Conservation (phyloP, 139 green algal genomes). For the Monoraphidium neglectum region DNA sequence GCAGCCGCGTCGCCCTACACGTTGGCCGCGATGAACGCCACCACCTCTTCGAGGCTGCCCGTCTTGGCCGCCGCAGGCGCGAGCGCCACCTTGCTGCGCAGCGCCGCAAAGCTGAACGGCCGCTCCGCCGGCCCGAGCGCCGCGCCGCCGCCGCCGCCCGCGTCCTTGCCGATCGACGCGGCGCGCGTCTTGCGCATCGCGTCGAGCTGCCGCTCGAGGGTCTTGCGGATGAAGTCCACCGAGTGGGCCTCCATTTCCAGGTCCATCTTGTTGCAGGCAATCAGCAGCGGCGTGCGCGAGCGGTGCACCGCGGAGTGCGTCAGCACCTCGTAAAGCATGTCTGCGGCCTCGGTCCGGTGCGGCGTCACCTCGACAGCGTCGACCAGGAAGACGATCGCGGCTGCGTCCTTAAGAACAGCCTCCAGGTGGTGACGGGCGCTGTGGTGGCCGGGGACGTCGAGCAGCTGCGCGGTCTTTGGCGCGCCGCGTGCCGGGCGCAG, state of each 20-base stretch:
- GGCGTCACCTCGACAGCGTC: slow-evolving; percentile 85
- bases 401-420: slow-evolving; percentile 47
- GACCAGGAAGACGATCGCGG: slow-evolving; percentile 82
- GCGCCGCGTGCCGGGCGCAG: background rate
- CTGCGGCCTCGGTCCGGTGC: slow-evolving; percentile 46
- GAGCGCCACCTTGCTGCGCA: slow-evolving; percentile 18
- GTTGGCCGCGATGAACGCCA: slow-evolving; percentile 20
- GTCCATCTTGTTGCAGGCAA: slow-evolving; percentile 95
- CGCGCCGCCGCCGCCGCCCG: slow-evolving; percentile 3
- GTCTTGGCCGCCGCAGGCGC: slow-evolving; percentile 14
- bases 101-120: slow-evolving; percentile 18
- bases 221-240: slow-evolving; percentile 86
- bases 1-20: background rate
- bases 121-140: slow-evolving; percentile 21
- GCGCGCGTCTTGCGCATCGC: slow-evolving; percentile 71
- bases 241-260: slow-evolving; percentile 81
- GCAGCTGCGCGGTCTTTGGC: slow-evolving; percentile 47
- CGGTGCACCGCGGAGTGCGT: slow-evolving; percentile 45
- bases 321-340: slow-evolving; percentile 59
- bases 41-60: slow-evolving; percentile 20
- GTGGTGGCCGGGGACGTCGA: slow-evolving; percentile 89
- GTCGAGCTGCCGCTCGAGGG: slow-evolving; percentile 89
- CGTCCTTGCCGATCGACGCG: slow-evolving; percentile 36
- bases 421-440: slow-evolving; percentile 67
- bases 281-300: slow-evolving; percentile 75